A percentile compares a stretch with the other conserved stretches of the same genome.
phyloP scores from a whole-genome alignment of 345 rosid genomes.

The Adansonia digitata region DNA sequence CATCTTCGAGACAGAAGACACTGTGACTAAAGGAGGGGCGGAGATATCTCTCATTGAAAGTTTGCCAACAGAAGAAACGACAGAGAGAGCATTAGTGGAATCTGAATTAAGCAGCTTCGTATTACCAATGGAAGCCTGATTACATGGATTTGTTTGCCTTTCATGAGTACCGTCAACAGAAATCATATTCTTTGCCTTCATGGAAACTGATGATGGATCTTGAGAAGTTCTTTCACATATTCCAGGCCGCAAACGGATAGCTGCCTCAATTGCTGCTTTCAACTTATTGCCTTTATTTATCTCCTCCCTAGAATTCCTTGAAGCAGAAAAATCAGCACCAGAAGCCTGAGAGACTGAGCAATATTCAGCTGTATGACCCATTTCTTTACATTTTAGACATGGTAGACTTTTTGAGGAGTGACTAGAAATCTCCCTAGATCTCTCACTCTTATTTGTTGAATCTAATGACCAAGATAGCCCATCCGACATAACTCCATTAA shows the following conservation, averaged over 20 bases:
- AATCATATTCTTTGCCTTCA: slow-evolving; percentile 32
- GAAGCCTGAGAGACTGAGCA: slow-evolving; percentile 41
- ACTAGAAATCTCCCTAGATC: slow-evolving; percentile 42
- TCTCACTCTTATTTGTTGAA: slow-evolving; percentile 54
- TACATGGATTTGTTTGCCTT: slow-evolving; percentile 31
- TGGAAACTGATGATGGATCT: slow-evolving; percentile 42
- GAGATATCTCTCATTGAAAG: slow-evolving; percentile 26
- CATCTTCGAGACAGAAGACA: slow-evolving; percentile 28
- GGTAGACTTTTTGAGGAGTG: slow-evolving; percentile 41
- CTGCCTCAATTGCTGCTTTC: slow-evolving; percentile 80
- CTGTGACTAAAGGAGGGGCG: slow-evolving; percentile 24
- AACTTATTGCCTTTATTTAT: slow-evolving; percentile 48
- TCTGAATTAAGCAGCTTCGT: slow-evolving; percentile 34
- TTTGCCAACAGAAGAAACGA: slow-evolving; percentile 29
- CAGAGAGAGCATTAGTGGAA: slow-evolving; percentile 26
- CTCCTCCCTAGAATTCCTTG: slow-evolving; percentile 48
- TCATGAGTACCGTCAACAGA: slow-evolving; percentile 47
- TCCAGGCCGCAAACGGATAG: slow-evolving; percentile 72
- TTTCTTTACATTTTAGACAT: slow-evolving; percentile 52
- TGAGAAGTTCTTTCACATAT: slow-evolving; percentile 38
- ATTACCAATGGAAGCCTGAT: slow-evolving; percentile 31
- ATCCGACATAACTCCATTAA: slow-evolving; percentile 48
- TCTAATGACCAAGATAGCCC: slow-evolving; percentile 45
- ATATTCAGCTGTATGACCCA: slow-evolving; percentile 55
- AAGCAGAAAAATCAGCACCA: slow-evolving; percentile 40